A percentile compares a stretch with the other conserved stretches of the same genome.
phyloP scores from a whole-genome alignment of 2,329 filamentous ascomycete species.

The Ophiosphaerella narmari region DNA sequence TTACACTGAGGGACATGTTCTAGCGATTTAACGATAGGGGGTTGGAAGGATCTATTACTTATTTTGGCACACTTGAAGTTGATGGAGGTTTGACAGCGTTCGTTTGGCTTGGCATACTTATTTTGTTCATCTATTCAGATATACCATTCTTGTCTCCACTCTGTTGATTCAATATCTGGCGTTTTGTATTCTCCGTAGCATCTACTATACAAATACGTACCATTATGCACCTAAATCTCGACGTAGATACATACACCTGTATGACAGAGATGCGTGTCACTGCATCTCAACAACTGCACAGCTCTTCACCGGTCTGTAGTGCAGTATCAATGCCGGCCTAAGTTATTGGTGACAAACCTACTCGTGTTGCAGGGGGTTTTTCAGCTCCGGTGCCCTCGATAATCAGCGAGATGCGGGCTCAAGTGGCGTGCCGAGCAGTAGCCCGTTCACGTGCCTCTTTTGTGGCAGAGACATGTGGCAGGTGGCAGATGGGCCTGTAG shows the following conservation, averaged over 20 bases:
- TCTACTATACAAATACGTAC: background rate
- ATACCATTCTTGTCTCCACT: constrained; percentile 8
- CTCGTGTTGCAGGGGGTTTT: background rate
- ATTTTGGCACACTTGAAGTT: background rate
- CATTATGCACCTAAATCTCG: background rate
- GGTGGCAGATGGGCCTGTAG: constrained; percentile 14
- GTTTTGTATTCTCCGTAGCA: background rate
- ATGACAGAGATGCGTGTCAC: background rate
- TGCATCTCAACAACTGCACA: constrained; percentile 13
- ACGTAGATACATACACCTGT: background rate
- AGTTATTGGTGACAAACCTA: background rate
- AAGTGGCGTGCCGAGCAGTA: background rate
- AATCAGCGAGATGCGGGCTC: background rate
- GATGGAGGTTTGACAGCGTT: background rate
- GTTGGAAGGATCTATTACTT: background rate
- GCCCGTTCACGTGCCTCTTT: constrained; percentile 6
- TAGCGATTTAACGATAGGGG: constrained; percentile 16
- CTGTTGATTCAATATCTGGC: background rate
- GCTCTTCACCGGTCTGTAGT: constrained; percentile 20
- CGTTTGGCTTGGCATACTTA: background rate
- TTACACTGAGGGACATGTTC: constrained; percentile 42
- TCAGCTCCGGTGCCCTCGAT: background rate
- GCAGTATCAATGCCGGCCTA: too few species aligned
- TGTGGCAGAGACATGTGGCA: background rate
- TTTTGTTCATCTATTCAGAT: constrained; percentile 1